Evolutionary conservation across 1,139 yeast genomes (phyloP).

Genomic region (Spencermartinsiella ligniputridi): DNA sequence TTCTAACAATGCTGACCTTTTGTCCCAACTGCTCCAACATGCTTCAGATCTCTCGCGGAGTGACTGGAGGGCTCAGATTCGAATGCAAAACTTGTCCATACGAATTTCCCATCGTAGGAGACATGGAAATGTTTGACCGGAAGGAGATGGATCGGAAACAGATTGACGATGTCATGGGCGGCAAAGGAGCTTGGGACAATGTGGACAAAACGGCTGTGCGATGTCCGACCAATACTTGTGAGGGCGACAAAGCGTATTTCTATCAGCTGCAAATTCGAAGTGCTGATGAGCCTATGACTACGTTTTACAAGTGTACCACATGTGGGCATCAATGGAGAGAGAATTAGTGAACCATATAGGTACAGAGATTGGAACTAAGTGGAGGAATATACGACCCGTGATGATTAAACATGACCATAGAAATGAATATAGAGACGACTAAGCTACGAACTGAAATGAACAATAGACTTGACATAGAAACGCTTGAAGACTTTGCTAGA

Average conservation of each 20-base stretch:
- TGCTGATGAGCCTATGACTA: constrained; percentile 92
- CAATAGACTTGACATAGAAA: too few relatives aligned
- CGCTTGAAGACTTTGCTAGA: too few relatives aligned
- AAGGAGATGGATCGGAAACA: constrained; percentile 79
- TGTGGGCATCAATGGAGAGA: constrained; percentile 98
- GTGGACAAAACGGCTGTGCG: constrained; percentile 72
- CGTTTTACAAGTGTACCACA: constrained; percentile 85
- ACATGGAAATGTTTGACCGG: constrained; percentile 75
- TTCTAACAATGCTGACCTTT: constrained; percentile 78
- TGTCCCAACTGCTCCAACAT: constrained; percentile 92
- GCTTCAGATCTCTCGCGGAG: constrained; percentile 46
- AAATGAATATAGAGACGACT: too few relatives aligned
- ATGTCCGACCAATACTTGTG: constrained; percentile 85
- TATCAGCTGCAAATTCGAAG: constrained; percentile 94
- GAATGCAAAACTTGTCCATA: constrained; percentile 94
- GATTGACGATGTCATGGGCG: constrained; percentile 95
- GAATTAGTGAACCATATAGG: constrained; percentile 50
- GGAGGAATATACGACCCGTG: too few relatives aligned
- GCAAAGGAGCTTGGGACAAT: constrained; percentile 98
- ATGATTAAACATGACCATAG: too few relatives aligned
- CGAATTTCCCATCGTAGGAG: constrained; percentile 77
- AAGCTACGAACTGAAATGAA: too few relatives aligned
- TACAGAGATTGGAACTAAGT: too few relatives aligned
- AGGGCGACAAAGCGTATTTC: constrained; percentile 87
- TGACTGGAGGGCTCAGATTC: constrained; percentile 40